Evolutionary conservation across 1,139 yeast genomes (phyloP).

Genomic region (Debaryomycetaceae sp.): DNA sequence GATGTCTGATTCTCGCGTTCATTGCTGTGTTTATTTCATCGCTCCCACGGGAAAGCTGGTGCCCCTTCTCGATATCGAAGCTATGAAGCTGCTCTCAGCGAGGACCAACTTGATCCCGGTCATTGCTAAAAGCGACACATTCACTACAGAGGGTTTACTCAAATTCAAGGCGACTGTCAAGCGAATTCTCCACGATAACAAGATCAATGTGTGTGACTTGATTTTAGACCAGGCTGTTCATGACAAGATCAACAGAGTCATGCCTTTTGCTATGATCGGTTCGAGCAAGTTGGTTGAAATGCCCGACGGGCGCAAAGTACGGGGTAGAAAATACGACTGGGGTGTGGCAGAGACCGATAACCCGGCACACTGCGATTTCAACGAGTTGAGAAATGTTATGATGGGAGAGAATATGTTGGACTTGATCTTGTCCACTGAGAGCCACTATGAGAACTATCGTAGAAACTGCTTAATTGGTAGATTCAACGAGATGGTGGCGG

Average conservation of each 20-base stretch:
- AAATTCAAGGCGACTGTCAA: constrained; percentile 44
- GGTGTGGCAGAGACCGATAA: constrained; percentile 72
- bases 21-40: constrained; percentile 72
- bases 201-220: constrained; percentile 56
- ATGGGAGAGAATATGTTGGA: constrained; percentile 56
- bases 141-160: constrained; percentile 39
- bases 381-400: constrained; percentile 45
- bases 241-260: constrained; percentile 23
- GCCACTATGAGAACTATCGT: constrained; percentile 54
- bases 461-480: constrained; percentile 36
- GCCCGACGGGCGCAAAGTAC: constrained; percentile 34
- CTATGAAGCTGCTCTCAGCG: constrained; percentile 62
- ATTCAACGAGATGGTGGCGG: constrained; percentile 7
- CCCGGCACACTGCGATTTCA: constrained; percentile 61
- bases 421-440: constrained; percentile 52
- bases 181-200: constrained; percentile 39
- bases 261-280: constrained; percentile 63
- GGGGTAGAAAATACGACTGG: constrained; percentile 72
- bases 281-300: constrained; percentile 29
- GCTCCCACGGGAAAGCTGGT: constrained; percentile 53
- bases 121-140: constrained; percentile 70
- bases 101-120: constrained; percentile 75
- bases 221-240: constrained; percentile 38
- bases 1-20: constrained; percentile 58
- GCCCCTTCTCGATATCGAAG: constrained; percentile 55